A percentile compares a stretch with the other conserved stretches of the same genome.
phyloP scores from a whole-genome alignment of 345 rosid genomes.

The Populus simonii region DNA sequence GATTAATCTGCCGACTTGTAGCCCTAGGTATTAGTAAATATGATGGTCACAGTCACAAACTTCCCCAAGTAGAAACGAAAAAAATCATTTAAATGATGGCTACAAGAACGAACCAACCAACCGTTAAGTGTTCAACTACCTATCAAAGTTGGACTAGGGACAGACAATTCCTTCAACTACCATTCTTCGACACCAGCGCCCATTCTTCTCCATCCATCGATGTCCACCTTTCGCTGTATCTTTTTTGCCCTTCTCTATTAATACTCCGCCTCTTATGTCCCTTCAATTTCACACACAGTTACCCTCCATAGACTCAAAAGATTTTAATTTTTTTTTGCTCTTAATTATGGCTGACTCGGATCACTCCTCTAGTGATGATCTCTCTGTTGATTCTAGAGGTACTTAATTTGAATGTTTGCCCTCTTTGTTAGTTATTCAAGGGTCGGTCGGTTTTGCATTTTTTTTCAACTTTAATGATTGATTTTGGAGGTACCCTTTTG shows the following conservation, averaged over 20 bases:
- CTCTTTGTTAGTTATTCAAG: too few species aligned
- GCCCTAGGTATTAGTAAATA: too few species aligned
- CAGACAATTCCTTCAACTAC: conserved; percentile 31
- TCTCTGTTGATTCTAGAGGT: conserved; percentile 26
- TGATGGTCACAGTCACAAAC: too few species aligned
- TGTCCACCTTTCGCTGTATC: neutral
- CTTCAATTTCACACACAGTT: conserved; percentile 3
- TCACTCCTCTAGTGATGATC: conserved; percentile 23
- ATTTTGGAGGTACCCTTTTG: neutral
- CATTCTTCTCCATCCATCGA: conserved; percentile 2
- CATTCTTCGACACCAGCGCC: conserved; percentile 34
- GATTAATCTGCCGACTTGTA: too few species aligned
- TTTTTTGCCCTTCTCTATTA: neutral
- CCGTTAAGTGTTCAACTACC: conserved; percentile 39
- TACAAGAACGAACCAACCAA: conserved; percentile 5
- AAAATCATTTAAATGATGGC: neutral
- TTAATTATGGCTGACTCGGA: conserved; percentile 43
- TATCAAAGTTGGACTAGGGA: conserved; percentile 41
- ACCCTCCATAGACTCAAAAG: neutral
- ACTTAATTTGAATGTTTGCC: neutral
- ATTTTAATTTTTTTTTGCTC: neutral
- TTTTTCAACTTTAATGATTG: neutral
- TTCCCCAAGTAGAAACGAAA: too few species aligned
- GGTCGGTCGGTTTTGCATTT: too few species aligned
- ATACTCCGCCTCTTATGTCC: neutral